Evolutionary conservation across 2,329 filamentous ascomycete genomes (phyloP).

Genomic region (Fusarium annulatum): DNA sequence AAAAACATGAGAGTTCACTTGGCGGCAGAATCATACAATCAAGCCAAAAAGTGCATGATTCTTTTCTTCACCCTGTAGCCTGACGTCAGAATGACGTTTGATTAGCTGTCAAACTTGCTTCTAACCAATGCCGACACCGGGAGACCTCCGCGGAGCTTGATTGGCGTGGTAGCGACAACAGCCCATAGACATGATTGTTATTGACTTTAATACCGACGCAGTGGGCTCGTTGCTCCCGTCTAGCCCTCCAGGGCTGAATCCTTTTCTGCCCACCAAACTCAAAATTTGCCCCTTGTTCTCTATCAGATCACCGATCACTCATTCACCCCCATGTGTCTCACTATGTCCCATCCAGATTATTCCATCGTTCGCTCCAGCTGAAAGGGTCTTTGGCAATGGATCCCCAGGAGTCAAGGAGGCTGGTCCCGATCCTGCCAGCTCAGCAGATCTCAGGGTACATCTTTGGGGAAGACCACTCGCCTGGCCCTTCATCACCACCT

Average conservation of each 20-base stretch:
- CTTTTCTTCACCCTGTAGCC: background rate
- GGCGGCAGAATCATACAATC: background rate
- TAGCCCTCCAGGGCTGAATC: background rate
- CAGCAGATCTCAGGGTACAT: background rate
- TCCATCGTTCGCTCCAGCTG: background rate
- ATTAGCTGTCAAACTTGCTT: background rate
- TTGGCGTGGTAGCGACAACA: background rate
- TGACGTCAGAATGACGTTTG: slow-evolving; percentile 2
- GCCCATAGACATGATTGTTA: background rate
- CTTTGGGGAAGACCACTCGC: background rate
- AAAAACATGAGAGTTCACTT: background rate
- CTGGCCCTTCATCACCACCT: background rate
- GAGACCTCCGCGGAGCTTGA: background rate
- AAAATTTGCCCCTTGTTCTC: background rate
- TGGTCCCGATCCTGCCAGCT: slow-evolving; percentile 22
- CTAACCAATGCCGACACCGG: background rate
- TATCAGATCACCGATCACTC: background rate
- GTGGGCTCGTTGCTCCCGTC: background rate
- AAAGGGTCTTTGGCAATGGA: slow-evolving; percentile 5
- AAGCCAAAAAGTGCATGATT: background rate
- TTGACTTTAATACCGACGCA: background rate
- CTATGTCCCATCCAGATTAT: background rate
- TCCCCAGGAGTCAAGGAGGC: slow-evolving; percentile 2
- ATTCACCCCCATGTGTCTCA: background rate
- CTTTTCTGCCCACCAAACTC: background rate